phyloP scores from a whole-genome alignment of 208 protist genomes.

The Hexamita inflata region DNA sequence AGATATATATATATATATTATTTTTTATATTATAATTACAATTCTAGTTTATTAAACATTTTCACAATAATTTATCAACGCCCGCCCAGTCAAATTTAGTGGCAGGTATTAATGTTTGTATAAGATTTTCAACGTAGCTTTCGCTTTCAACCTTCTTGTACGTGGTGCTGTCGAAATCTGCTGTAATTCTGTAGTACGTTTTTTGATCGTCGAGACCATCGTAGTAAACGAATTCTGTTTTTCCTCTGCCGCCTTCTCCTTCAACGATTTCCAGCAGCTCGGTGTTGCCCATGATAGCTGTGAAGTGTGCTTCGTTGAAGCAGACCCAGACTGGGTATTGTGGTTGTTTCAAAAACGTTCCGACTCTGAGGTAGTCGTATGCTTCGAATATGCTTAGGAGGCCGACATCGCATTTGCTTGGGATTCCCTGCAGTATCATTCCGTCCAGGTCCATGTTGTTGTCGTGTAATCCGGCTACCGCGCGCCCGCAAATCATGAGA shows the following conservation, averaged over 20 bases:
- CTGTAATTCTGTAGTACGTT: background rate
- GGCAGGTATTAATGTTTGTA: background rate
- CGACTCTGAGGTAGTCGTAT: background rate
- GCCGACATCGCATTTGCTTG: background rate
- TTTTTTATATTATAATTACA: no score
- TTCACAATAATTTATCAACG: background rate
- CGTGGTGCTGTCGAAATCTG: background rate
- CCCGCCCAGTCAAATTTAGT: background rate
- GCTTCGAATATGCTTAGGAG: background rate
- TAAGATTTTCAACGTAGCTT: background rate
- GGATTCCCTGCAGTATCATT: background rate
- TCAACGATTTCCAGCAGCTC: background rate
- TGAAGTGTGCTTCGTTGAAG: slow-evolving; percentile 11
- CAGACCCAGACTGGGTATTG: background rate
- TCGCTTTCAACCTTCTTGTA: background rate
- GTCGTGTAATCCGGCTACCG: background rate
- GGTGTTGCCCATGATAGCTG: background rate
- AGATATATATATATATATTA: no score
- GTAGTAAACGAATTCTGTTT: background rate
- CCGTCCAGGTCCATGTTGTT: background rate
- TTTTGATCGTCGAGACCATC: background rate
- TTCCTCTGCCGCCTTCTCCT: no score
- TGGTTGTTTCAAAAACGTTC: background rate
- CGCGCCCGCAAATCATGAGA: background rate
- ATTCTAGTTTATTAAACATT: background rate